Base-by-base conservation (phyloP, 2,329 filamentous ascomycete species). In the Allantophomopsis cytisporea region DNA sequence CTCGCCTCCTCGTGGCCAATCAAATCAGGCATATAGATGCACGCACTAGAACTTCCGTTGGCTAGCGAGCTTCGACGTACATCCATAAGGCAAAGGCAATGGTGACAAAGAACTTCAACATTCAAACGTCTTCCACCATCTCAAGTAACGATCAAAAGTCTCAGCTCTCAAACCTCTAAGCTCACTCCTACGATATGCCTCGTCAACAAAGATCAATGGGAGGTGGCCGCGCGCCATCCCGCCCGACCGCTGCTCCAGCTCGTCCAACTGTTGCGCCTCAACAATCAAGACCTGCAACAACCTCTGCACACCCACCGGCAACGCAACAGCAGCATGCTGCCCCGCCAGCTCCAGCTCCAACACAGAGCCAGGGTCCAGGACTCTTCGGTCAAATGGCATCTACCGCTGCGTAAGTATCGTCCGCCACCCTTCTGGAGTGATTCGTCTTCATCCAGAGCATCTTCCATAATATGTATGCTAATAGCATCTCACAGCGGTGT, bases 351-450 rank as follows among this genome's bases (percentile, higher is more conserved):
- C 45, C 49, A 37, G 42, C 47, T 38, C 63, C 57, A 46, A 54
- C 58, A 44, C 64, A 50, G 39, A 43, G 37, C 39, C 71, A 80
- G 49, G 84, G 87, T 20, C 80, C 86, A 5, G 89, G 91, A 47
- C 71, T 98, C 10, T 86, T 98, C 52, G 89, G 86, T 43, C 86
- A 96, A 71, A 95, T 98, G 83, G 91, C 91, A 50, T 87, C 80
- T 58, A 98, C 91, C 42, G 91, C 91, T 61, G 91, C 91, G 89
- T 96, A 80, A 68, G 87, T 79, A 37, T 36, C 20, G n/a, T 36
- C 5, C 23, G 23, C 23, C 23, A 28, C 23, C 23, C 3, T 28
- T 8, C 5, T 6, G 23, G 23, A 28, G 23, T 10, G 23, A 28
- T 28, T 28, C 23, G 8, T 28, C 23, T 28, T 28, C 11, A 10